Evolutionary conservation across 1,284 basidiomycete species (phyloP), one percentile per base, ranked within the genome.

Genomic region (Rhizoctonia solani): DNA sequence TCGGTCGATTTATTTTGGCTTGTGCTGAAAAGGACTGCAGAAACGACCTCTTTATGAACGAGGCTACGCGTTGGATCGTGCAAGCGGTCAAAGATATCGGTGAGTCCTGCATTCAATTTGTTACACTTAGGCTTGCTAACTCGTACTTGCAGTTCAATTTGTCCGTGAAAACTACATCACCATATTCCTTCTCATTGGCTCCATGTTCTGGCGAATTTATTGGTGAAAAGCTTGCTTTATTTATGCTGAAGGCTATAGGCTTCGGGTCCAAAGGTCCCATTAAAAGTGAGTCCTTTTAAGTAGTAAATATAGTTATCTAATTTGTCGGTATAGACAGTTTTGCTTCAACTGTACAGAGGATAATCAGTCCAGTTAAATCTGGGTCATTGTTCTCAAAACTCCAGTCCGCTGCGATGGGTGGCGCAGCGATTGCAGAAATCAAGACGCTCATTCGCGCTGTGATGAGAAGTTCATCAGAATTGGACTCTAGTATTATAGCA

Each of bases 401-500:
- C 21, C 61, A 65, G 32, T 65, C 61, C 8, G 61, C 61, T 23
- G 61, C 61, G 8, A 65, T 65, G 61, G 34, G 61, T n/a, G 61
- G 61, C 16, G 61, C 50, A 9, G 25, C 16, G n/a, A 14, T 65
- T 34, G n/a, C 1, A n/a, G 50, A 65, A 27, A 39, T 65, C 25
- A 23, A 65, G 16, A 53, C 8, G 37, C 37, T n/a, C n/a, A n/a
- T n/a, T n/a, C n/a, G n/a, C n/a, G n/a, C n/a, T n/a, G n/a, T n/a
- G n/a, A n/a, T n/a, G n/a, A n/a, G n/a, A n/a, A n/a, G n/a, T n/a
- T n/a, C n/a, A n/a, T n/a, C n/a, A n/a, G n/a, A n/a, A n/a, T n/a
- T n/a, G n/a, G n/a, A n/a, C n/a, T n/a, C n/a, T n/a, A n/a, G n/a
- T n/a, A n/a, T n/a, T n/a, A n/a, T n/a, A n/a, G n/a, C n/a, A n/a